Evolutionary conservation across 192 early-diverging fungal species (phyloP).

Genomic region (Coemansia sp.): DNA sequence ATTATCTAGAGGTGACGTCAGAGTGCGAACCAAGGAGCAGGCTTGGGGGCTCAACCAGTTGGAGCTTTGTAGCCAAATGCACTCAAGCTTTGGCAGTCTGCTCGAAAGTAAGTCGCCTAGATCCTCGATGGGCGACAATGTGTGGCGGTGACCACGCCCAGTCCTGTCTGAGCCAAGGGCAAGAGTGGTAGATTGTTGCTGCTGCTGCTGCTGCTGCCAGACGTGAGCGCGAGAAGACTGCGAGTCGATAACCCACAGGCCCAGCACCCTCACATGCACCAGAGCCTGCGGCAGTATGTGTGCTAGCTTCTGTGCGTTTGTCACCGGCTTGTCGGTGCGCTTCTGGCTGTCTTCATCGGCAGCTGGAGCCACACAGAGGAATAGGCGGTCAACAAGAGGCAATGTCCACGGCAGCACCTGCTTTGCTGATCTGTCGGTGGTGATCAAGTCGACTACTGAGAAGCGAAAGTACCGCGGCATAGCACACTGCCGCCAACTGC

Average conservation of each 20-base stretch:
- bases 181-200: not conserved
- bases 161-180: not conserved
- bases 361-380: conserved; percentile 9
- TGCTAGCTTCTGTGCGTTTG: not conserved
- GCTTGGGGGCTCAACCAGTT: conserved; percentile 4
- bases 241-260: conserved; percentile 20
- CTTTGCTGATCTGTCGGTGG: not conserved
- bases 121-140: not conserved
- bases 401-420: conserved; percentile 7
- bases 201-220: conserved; percentile 8
- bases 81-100: not conserved
- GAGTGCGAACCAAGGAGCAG: not conserved
- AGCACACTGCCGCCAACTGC: conserved; percentile 21
- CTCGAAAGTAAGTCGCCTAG: not conserved
- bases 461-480: conserved; percentile 31
- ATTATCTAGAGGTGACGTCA: not conserved
- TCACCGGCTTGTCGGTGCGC: not conserved
- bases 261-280: conserved; percentile 13
- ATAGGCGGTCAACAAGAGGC: conserved; percentile 12
- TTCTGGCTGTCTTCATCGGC: not conserved
- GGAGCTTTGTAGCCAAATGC: conserved; percentile 31
- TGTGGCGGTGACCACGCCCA: not conserved
- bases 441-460: conserved; percentile 5
- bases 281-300: conserved; percentile 7
- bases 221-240: not conserved